A percentile compares a stretch with the other conserved stretches of the same genome.
phyloP scores from a whole-genome alignment of 176 grass and related monocot species.

The Oryza meyeriana region DNA sequence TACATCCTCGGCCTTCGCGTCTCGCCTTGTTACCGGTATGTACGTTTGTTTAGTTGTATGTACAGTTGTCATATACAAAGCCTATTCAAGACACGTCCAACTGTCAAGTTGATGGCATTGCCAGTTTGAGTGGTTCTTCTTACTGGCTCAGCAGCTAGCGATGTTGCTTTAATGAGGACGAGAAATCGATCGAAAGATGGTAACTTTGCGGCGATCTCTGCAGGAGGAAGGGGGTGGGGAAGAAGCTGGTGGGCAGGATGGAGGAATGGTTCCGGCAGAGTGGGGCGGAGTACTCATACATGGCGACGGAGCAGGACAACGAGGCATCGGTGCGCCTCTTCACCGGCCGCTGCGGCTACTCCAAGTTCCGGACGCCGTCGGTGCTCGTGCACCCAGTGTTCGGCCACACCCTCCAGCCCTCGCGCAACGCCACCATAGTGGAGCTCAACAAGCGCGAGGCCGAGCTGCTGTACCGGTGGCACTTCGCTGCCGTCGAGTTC shows the following conservation, averaged over 20 bases:
- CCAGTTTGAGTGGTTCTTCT: neutral
- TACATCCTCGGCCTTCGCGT: conserved; percentile 93
- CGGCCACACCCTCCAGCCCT: conserved; percentile 43
- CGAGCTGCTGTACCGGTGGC: conserved; percentile 57
- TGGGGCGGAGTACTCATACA: conserved; percentile 82
- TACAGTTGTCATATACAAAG: neutral
- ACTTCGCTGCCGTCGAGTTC: conserved; percentile 70
- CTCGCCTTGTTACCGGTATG: conserved; percentile 65
- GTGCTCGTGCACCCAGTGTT: conserved; percentile 84
- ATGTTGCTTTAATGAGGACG: neutral
- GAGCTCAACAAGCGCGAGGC: conserved; percentile 32
- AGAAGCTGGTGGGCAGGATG: conserved; percentile 59
- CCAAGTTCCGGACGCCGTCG: conserved; percentile 66
- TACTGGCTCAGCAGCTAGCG: neutral
- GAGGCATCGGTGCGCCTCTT: conserved; percentile 72
- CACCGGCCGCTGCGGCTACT: conserved; percentile 76
- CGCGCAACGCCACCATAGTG: conserved; percentile 21
- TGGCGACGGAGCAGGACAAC: conserved; percentile 81
- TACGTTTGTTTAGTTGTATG: neutral
- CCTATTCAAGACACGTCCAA: neutral
- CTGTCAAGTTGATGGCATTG: neutral
- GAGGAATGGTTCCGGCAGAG: conserved; percentile 70
- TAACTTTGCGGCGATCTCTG: neutral
- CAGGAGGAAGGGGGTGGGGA: conserved; percentile 67
- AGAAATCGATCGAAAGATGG: neutral